Base-by-base conservation (phyloP, 2,329 filamentous ascomycete genomes). In the Curvularia eragrostidis region DNA sequence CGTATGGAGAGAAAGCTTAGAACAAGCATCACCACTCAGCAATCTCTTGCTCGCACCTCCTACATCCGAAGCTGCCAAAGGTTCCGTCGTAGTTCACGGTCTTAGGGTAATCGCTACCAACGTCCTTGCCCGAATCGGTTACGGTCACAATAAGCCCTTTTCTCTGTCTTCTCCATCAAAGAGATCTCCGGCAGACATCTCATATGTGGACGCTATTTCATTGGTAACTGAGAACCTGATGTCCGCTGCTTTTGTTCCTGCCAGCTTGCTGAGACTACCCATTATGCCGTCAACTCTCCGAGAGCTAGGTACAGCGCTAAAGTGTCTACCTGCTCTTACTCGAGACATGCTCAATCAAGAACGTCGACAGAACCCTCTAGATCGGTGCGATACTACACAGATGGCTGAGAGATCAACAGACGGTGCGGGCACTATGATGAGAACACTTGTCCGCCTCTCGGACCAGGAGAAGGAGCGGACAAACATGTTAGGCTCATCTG, bases 1-100 rank as follows among this genome's bases (percentile, higher is more conserved):
- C 12, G 56, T 62, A 23, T 62, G 56, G 59, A 51, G 10, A 39
- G 59, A 52, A 21, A 54, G 56, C 18, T 18, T 30, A 28, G 42
- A 48, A 24, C 59, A 62, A 53, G 41, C 59, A 28, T 48, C 53
- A 1, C 48, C 42, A 30, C 32, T 56, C n/a, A 48, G 34, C 15
- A 18, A 57, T 18, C n/a, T 53, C 3, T 42, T 49, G 10, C 7
- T 46, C n/a, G 19, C 32, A 9, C 24, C 28, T 39, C 24, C 38
- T 26, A 2, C 28, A 2, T 8, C 28, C 7, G 3, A 30, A 9
- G 10, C 28, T 46, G 3, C 9, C 28, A 2, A 52, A 7, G 24
- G 3, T 12, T 3, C 43, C n/a, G 34, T 19, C 5, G 48, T 39
- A 38, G 24, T 62, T 28, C 23, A 15, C 41, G 52, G 56, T 6